Base-by-base conservation (phyloP, 1,139 yeast genomes). In the Blastobotrys persicus region DNA sequence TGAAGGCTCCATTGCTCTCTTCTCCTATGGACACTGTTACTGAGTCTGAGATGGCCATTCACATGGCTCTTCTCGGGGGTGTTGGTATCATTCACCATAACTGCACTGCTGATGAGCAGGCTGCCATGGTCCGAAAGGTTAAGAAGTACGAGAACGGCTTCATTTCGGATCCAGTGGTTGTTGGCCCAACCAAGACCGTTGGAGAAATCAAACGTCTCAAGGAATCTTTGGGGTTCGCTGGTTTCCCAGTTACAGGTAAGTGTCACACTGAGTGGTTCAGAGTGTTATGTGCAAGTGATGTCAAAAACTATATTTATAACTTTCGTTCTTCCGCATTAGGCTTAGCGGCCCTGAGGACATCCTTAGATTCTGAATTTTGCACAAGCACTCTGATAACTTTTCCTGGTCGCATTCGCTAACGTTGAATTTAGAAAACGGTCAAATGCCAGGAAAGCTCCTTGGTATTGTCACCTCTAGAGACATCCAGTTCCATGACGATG, bases 11-110 rank as follows among this genome's bases (percentile, higher is more conserved):
- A 55, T 88, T 92, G 62, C 92, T 92, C 56, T 91, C 98, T 33
- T 88, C 97, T 64, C 99, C 99, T 62, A 92, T 92, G 99, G 98
- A 92, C 73, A 92, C 98, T 48, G 98, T 92, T 57, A 94, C 99
- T 52, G 99, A 92, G 76, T 77, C 89, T 56, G 86, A 83, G 55
- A 92, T 92, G 99, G 98, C 99, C 59, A 92, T 94, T 63, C 84
- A 89, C 74, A 91, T 92, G 97, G 98, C 99, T 61, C 80, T 92
- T 61, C 81, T 91, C 63, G 99, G 99, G 69, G 99, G 99, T 73
- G 89, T 92, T 70, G 99, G 99, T 80, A 88, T 94, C 65, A 84
- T 92, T 63, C 99, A 92, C 73, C 98, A 92, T 78, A 92, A 92
- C 79, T 91, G 97, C 75, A 71, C 95, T 53, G 79, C 95, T 55